Conservation (phyloP, 2,329 filamentous ascomycete genomes). For the Monilinia polystroma region DNA sequence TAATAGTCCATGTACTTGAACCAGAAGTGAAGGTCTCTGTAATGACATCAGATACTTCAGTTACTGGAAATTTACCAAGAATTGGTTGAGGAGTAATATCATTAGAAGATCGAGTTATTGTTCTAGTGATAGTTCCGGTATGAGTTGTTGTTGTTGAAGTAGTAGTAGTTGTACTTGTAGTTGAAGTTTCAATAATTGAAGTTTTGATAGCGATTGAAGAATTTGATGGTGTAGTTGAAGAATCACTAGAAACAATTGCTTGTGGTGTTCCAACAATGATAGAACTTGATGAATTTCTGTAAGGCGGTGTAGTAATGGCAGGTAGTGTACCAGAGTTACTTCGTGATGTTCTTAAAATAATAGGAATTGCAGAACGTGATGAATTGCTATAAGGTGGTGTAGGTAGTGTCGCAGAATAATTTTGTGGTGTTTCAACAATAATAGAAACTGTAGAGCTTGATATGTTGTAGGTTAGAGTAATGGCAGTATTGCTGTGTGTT, state of each 20-base stretch:
- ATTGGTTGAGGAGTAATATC: slow-evolving; percentile 14
- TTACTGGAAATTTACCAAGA: slow-evolving; percentile 7
- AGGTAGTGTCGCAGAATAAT: not conserved
- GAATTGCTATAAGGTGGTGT: not conserved
- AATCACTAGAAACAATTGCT: not conserved
- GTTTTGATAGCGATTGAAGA: not conserved
- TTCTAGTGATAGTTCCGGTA: slow-evolving; percentile 7
- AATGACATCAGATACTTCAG: not conserved
- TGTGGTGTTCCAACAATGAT: not conserved
- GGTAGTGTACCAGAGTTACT: not conserved
- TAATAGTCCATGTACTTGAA: slow-evolving; percentile 17
- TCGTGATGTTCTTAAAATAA: not conserved
- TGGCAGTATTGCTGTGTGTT: not conserved
- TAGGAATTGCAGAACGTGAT: not conserved
- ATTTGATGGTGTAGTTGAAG: not conserved
- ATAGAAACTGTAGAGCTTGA: not conserved
- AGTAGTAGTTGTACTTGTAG: slow-evolving; percentile 10
- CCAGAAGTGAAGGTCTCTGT: slow-evolving; percentile 18
- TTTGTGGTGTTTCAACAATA: slow-evolving; percentile 4
- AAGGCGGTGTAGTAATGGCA: not conserved
- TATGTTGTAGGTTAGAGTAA: not conserved
- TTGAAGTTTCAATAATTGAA: not conserved
- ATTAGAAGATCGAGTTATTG: not conserved
- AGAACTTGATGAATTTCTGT: not conserved
- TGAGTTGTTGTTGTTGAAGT: slow-evolving; percentile 4